Evolutionary conservation across 768 basidiomycete genomes (phyloP).

Genomic region (Hysterangium stoloniferum): DNA sequence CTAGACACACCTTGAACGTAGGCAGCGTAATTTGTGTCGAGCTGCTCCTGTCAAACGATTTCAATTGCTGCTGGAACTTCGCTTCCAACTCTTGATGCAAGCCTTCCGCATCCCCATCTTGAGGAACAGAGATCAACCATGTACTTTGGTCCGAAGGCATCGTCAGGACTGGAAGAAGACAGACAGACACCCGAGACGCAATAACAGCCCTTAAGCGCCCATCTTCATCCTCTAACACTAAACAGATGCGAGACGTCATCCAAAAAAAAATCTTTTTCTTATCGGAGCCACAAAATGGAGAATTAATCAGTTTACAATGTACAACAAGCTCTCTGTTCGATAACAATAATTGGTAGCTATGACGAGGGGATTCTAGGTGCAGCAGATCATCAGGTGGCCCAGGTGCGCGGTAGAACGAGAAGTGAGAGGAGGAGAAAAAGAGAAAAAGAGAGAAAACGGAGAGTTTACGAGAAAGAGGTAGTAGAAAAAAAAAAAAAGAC

Average conservation of each 20-base stretch:
- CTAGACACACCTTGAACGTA: slow-evolving; percentile 69
- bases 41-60: slow-evolving; percentile 36
- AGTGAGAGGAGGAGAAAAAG: slow-evolving; percentile 11
- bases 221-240: too few relatives aligned
- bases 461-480: slow-evolving; percentile 13
- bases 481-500: not conserved
- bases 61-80: slow-evolving; percentile 55
- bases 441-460: slow-evolving; percentile 16
- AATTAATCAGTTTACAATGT: not conserved
- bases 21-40: slow-evolving; percentile 70
- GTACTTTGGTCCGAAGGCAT: slow-evolving; percentile 98
- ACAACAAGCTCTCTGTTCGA: slow-evolving; percentile 4
- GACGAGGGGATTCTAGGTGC: too few relatives aligned
- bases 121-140: slow-evolving; percentile 85
- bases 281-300: too few relatives aligned
- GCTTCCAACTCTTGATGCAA: slow-evolving; percentile 55
- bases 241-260: too few relatives aligned
- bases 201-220: too few relatives aligned
- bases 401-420: not conserved
- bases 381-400: slow-evolving; percentile 2
- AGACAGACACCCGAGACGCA: too few relatives aligned
- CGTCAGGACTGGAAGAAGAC: not conserved
- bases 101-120: slow-evolving; percentile 78
- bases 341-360: slow-evolving; percentile 1
- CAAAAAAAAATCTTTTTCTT: too few relatives aligned